Conservation (phyloP, 805 yeast genomes). For the Barnettozyma salicaria region DNA sequence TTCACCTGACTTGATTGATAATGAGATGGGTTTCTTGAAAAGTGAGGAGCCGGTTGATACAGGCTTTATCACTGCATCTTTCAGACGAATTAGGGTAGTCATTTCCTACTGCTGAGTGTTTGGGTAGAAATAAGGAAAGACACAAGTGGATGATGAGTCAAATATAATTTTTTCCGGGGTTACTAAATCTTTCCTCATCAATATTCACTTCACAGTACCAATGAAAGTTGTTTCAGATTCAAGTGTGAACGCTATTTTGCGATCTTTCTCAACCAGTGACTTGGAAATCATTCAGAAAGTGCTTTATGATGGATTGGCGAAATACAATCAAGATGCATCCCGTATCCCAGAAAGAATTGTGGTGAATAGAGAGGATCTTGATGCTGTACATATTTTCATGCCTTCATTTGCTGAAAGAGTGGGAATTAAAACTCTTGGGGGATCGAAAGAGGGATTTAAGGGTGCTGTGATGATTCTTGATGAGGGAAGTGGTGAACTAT, state of each 20-base stretch:
- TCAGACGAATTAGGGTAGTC: constrained; percentile 16
- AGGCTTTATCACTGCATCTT: constrained; percentile 17
- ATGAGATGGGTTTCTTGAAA: constrained; percentile 36
- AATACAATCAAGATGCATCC: constrained; percentile 38
- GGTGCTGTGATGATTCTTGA: constrained; percentile 51
- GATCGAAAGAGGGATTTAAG: constrained; percentile 52
- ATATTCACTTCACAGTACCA: not conserved
- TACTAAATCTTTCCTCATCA: no score
- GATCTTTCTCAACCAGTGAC: constrained; percentile 22
- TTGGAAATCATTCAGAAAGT: constrained; percentile 33
- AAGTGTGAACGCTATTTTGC: constrained; percentile 27
- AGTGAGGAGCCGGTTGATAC: constrained; percentile 18
- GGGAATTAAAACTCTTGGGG: constrained; percentile 57
- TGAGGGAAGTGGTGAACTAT: constrained; percentile 42
- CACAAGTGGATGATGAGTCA: not conserved
- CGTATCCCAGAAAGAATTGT: constrained; percentile 53
- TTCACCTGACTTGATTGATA: constrained; percentile 34
- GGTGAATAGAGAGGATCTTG: constrained; percentile 30
- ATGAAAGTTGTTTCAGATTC: constrained; percentile 34
- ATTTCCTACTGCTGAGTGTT: constrained; percentile 1
- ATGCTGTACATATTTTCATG: constrained; percentile 53
- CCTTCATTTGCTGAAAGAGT: constrained; percentile 52
- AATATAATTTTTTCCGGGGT: no score
- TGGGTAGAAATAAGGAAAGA: not conserved
- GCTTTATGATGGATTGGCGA: constrained; percentile 33